Percentiles rank a stretch among this genome's conserved stretches.
Conservation (phyloP, 257 asterid species). For the Haberlea rhodopensis region DNA sequence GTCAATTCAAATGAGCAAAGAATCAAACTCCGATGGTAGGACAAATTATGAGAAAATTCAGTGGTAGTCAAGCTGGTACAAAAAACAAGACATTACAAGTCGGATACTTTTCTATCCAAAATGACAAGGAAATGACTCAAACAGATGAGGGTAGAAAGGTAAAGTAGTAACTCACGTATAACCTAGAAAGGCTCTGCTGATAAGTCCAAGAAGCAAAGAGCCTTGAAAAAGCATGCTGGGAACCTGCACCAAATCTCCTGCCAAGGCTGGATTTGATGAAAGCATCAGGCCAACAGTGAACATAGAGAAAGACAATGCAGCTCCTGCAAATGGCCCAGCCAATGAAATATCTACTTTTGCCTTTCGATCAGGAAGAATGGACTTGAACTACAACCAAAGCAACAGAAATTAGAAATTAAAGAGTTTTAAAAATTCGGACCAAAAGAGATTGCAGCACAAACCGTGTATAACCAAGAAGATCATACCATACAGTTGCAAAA, state of each 20-base stretch:
- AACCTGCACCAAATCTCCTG: constrained; percentile 85
- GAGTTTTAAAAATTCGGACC: constrained; percentile 7
- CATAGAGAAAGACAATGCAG: constrained; percentile 78
- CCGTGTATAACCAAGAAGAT: constrained; percentile 2
- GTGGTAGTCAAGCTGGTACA: neutral
- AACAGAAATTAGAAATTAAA: constrained; percentile 7
- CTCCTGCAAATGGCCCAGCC: constrained; percentile 92
- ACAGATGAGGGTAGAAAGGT: neutral
- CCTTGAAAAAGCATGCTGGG: constrained; percentile 97
- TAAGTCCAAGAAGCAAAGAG: constrained; percentile 92
- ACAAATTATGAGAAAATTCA: neutral
- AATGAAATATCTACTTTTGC: constrained; percentile 83
- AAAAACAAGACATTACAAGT: neutral
- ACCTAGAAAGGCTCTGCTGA: constrained; percentile 80
- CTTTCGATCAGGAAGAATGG: constrained; percentile 93
- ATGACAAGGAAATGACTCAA: neutral
- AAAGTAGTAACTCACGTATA: constrained; percentile 56
- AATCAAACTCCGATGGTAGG: constrained; percentile 13
- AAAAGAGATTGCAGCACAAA: constrained; percentile 10
- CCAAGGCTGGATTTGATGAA: constrained; percentile 69
- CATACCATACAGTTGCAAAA: constrained; percentile 15
- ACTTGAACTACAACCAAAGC: constrained; percentile 72
- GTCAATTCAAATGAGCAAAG: constrained; percentile 25
- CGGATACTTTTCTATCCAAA: neutral
- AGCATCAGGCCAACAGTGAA: constrained; percentile 78